Conservation (phyloP, 2,329 filamentous ascomycete genomes). For the Xylaria sp. region DNA sequence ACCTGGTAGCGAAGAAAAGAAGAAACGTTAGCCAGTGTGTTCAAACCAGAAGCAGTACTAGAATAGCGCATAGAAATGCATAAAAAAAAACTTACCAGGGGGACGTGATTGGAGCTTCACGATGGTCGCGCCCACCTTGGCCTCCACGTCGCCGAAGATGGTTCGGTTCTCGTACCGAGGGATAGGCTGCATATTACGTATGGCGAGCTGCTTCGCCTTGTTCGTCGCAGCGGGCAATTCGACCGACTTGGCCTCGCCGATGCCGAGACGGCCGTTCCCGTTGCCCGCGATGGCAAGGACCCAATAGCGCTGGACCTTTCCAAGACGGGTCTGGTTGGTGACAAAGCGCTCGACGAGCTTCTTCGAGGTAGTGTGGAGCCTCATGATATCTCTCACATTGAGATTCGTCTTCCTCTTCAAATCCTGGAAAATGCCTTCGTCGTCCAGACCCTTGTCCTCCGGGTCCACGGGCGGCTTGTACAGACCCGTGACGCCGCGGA, state of each 20-base stretch:
- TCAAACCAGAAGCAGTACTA: not conserved
- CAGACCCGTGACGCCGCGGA: conserved; percentile 62
- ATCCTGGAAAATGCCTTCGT: conserved; percentile 60
- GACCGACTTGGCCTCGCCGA: conserved; percentile 89
- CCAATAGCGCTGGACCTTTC: conserved; percentile 85
- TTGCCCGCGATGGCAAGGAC: conserved; percentile 87
- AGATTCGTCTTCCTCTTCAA: conserved; percentile 67
- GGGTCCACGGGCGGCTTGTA: conserved; percentile 62
- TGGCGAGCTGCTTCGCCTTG: conserved; percentile 82
- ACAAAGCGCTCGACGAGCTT: conserved; percentile 78
- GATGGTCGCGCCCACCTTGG: conserved; percentile 88
- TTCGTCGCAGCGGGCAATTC: conserved; percentile 73
- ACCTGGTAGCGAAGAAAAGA: conserved; percentile 61
- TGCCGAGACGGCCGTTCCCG: conserved; percentile 82
- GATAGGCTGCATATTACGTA: conserved; percentile 93
- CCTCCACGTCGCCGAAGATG: conserved; percentile 84
- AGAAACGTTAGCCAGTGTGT: conserved; percentile 10
- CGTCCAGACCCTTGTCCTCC: conserved; percentile 62
- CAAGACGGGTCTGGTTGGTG: conserved; percentile 93
- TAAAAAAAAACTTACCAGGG: conserved; percentile 73
- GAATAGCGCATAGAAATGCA: not conserved
- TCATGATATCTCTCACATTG: conserved; percentile 61
- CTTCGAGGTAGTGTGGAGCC: conserved; percentile 68
- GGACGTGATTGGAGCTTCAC: conserved; percentile 84
- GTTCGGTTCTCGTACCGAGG: conserved; percentile 91